These are phyloP conservation scores for Fusarium sp. DNA, from an alignment of 2,329 filamentous ascomycete genomes.

Conservation along the genomic window DNA sequence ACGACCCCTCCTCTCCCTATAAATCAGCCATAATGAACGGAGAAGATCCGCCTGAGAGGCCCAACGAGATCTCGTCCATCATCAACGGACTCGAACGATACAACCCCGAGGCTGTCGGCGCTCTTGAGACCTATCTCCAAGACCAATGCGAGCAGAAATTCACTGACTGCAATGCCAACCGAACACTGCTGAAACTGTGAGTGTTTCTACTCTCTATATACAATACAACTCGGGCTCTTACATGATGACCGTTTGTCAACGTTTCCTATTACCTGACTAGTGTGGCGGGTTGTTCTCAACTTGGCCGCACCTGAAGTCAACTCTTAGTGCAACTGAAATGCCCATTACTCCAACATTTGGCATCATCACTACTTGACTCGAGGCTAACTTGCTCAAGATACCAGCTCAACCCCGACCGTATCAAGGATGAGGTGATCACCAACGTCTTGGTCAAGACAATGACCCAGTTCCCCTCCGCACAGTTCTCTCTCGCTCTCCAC, in stretches of 20 bases:
- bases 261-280: slow-evolving; percentile 99
- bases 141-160: slow-evolving; percentile 96
- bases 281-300: slow-evolving; percentile 60
- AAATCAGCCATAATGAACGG: slow-evolving; percentile 66
- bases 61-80: slow-evolving; percentile 90
- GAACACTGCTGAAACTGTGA: slow-evolving; percentile 97
- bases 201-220: slow-evolving; percentile 55
- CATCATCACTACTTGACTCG: not conserved
- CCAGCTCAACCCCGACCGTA: slow-evolving; percentile 99
- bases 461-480: slow-evolving; percentile 94
- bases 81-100: slow-evolving; percentile 98
- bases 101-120: slow-evolving; percentile 94
- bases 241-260: slow-evolving; percentile 82
- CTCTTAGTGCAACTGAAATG: slow-evolving; percentile 80
- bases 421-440: slow-evolving; percentile 96
- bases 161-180: slow-evolving; percentile 96
- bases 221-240: slow-evolving; percentile 44
- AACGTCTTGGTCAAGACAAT: slow-evolving; percentile 99
- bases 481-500: slow-evolving; percentile 94
- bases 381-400: slow-evolving; percentile 70
- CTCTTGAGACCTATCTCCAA: slow-evolving; percentile 93
- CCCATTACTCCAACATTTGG: slow-evolving; percentile 17
- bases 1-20: slow-evolving; percentile 39
- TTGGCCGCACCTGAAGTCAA: slow-evolving; percentile 71
- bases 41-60: slow-evolving; percentile 92